Evolutionary conservation across 192 early-diverging fungal species (phyloP), one percentile per base, ranked within the genome.

Genomic region (Funneliformis geosporum): DNA sequence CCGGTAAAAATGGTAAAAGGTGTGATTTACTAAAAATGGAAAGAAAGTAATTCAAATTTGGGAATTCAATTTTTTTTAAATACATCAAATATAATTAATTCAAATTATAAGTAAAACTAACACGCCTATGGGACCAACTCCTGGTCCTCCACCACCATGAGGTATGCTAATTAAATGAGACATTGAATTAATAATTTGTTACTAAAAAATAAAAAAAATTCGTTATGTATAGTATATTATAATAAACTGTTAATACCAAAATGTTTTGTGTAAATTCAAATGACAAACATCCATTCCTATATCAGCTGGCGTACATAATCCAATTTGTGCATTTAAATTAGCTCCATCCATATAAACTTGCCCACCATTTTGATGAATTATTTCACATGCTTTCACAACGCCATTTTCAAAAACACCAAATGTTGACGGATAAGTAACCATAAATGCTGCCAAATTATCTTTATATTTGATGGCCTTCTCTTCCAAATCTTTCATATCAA

Each of bases 251-350:
- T 25, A 55, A 7, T 67, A 47, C 70, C 70, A 69, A 42, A 98
- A 95, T 25, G 98, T 98, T 93, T 99, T 99, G 93, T 99, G 98
- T 85, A 97, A 89, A 92, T 99, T 99, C 86, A 99, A 88, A 83
- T 99, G 98, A 88, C 98, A 99, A 40, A 99, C 98, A 87, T 99
- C 98, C 74, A 97, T 97, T 50, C 98, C 98, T 82, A 98, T 98
- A 76, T 97, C 95, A 47, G 92, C 98, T 70, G 94, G 94, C 62
- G 90, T 93, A 68, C 91, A 93, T 73, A 91, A 89, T 68, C 93
- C 94, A 66, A 95, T 94, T 85, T 96, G 95, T 14, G 94, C 94
- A 83, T 96, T 96, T 87, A 96, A 89, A 88, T 95, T 96, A 69
- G 94, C 94, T 69, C 95, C 98, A 84, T 99, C 98, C 95, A 99